Conservation (phyloP, 2,329 filamentous ascomycete species). For the Aspergillus felis region DNA sequence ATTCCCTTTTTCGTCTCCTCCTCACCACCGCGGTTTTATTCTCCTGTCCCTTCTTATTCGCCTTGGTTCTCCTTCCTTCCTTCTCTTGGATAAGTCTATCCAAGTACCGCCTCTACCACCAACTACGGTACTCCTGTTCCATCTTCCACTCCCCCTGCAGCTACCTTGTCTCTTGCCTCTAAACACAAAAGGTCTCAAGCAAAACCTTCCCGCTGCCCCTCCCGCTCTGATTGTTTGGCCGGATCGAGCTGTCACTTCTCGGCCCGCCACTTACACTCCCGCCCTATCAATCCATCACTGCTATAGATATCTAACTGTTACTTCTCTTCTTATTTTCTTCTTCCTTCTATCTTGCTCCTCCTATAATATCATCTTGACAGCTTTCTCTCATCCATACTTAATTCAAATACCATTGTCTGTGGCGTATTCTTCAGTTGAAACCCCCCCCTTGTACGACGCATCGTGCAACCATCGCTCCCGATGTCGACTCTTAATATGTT, state of each 20-base stretch:
- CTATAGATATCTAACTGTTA: not conserved
- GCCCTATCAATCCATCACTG: not conserved
- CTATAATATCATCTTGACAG: not conserved
- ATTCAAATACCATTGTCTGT: not conserved
- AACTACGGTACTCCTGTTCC: not conserved
- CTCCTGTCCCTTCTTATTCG: not conserved
- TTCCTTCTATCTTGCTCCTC: not conserved
- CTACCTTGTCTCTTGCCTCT: not conserved
- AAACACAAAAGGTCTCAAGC: not conserved
- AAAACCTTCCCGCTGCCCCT: not conserved
- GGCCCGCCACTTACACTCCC: not conserved
- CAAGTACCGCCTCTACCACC: not conserved
- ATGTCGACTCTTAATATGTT: slow-evolving; percentile 22
- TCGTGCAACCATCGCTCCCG: not conserved
- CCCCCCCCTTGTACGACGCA: not conserved
- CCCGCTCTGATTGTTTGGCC: not conserved
- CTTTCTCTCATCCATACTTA: not conserved
- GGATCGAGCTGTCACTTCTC: not conserved
- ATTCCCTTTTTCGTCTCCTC: not conserved
- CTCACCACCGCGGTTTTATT: not conserved
- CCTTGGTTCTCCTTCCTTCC: not conserved
- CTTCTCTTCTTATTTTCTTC: not conserved
- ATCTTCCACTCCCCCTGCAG: not conserved
- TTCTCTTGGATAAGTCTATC: not conserved
- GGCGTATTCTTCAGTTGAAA: not conserved